Percentiles rank a stretch among this genome's conserved stretches.
Conservation (phyloP, 2,329 filamentous ascomycete genomes). For the Talaromyces atroroseus region DNA sequence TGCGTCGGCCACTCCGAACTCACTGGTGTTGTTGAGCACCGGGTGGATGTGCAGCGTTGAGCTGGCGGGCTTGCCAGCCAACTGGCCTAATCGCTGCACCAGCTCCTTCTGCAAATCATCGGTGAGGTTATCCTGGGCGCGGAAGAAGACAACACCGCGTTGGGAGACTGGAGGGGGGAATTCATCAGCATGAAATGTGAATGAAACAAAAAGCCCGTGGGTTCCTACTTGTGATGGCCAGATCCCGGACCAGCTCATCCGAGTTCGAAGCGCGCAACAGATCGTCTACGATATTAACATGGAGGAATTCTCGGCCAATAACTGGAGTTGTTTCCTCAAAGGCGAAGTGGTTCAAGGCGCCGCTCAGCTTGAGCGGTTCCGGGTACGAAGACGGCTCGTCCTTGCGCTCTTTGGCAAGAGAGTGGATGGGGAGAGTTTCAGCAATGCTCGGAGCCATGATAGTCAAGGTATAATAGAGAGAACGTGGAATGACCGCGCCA, state of each 20-base stretch:
- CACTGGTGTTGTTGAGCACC: slow-evolving; percentile 45
- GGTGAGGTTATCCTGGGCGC: slow-evolving; percentile 9
- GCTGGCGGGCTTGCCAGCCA: slow-evolving; percentile 43
- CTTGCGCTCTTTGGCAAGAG: slow-evolving; percentile 35
- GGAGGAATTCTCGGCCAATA: slow-evolving; percentile 46
- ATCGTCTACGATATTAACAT: slow-evolving; percentile 46
- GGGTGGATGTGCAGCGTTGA: slow-evolving; percentile 46
- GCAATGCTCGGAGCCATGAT: slow-evolving; percentile 7
- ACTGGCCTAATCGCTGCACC: slow-evolving; percentile 39
- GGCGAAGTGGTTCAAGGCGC: slow-evolving; percentile 39
- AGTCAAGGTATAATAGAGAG: background rate
- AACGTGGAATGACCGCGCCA: background rate
- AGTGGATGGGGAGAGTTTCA: slow-evolving; percentile 25
- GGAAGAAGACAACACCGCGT: slow-evolving; percentile 30
- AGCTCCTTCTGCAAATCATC: slow-evolving; percentile 32
- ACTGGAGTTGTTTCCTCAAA: slow-evolving; percentile 47
- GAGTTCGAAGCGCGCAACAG: slow-evolving; percentile 28
- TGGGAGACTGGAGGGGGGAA: slow-evolving; percentile 30
- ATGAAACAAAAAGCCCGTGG: slow-evolving; percentile 18
- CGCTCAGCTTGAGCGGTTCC: slow-evolving; percentile 34
- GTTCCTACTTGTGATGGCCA: slow-evolving; percentile 33
- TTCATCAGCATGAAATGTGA: background rate
- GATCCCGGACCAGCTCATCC: slow-evolving; percentile 29
- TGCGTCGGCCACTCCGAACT: slow-evolving; percentile 43
- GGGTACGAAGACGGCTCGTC: background rate